Conservation (phyloP, 208 protist species). For the Cochliopodium minus region DNA sequence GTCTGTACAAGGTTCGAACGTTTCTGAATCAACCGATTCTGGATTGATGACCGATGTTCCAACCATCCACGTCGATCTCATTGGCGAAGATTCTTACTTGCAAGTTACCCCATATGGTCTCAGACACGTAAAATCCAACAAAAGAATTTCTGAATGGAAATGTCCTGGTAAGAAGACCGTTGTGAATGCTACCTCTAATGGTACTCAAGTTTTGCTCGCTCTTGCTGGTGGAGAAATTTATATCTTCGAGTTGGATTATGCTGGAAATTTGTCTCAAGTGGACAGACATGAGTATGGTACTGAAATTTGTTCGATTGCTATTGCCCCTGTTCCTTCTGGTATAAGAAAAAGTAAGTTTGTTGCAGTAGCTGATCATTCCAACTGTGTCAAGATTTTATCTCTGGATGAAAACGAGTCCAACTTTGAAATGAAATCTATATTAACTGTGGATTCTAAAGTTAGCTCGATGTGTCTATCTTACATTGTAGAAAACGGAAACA, state of each 20-base stretch:
- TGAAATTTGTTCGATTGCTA: constrained; percentile 38
- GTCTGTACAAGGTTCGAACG: constrained; percentile 52
- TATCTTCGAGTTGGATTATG: constrained; percentile 63
- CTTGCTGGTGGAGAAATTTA: constrained; percentile 50
- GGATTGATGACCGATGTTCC: constrained; percentile 35
- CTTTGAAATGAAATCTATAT: constrained; percentile 25
- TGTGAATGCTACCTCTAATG: constrained; percentile 31
- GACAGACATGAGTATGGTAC: constrained; percentile 33
- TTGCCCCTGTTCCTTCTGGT: constrained; percentile 37
- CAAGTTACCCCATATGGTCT: constrained; percentile 54
- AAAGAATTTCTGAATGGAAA: constrained; percentile 50
- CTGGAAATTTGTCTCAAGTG: constrained; percentile 40
- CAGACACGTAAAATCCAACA: constrained; percentile 40
- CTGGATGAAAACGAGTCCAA: constrained; percentile 36
- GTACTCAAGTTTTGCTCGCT: constrained; percentile 44
- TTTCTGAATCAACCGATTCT: constrained; percentile 49
- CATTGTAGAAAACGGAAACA: constrained; percentile 16
- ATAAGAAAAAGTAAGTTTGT: constrained; percentile 31
- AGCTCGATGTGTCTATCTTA: constrained; percentile 15
- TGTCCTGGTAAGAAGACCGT: constrained; percentile 32
- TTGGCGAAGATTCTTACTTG: constrained; percentile 25
- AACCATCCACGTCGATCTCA: constrained; percentile 24
- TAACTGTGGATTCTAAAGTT: constrained; percentile 13
- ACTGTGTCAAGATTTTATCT: constrained; percentile 33
- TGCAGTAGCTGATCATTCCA: constrained; percentile 31